Base-by-base conservation (phyloP, 345 rosid species). In the Lagerstroemia speciosa region DNA sequence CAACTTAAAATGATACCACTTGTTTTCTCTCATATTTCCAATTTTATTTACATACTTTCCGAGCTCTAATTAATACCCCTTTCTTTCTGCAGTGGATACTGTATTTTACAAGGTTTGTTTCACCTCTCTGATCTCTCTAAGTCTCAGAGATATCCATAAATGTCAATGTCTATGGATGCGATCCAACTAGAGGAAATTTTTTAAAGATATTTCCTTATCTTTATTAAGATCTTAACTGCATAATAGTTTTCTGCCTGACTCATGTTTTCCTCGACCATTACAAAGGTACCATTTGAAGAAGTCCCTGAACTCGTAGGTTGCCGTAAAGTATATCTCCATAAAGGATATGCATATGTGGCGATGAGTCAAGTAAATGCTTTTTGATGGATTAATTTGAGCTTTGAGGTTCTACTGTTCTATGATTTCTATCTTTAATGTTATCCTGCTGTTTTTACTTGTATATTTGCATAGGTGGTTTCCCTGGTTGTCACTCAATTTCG, bases 211-310 rank as follows among this genome's bases (percentile, higher is more conserved):
- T 19, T 43, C 31, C 2, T 31, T 27, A 50, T 64, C 34, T 32
- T 38, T 29, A 55, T n/a, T 26, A 2, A 1, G 24, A 55, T 6
- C 30, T 14, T 34, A 20, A 52, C 14, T 4, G 24, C 62, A 46
- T 52, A 6, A 27, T 6, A 58, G 3, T 62, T 30, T 53, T 57
- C 37, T 27, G 50, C 7, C 52, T 68, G 41, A 57, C 65, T 58
- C 26, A 48, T n/a, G 36, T 72, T 66, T 58, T 65, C 58, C 63
- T 52, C 69, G 45, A 43, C 71, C 22, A 62, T 48, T 29, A n/a
- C 76, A 81, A 82, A 91, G 98, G 96, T 89, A 36, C 97, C 98
- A 36, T 93, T 91, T 77, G 97, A 93, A 85, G 97, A 89, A 75
- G 99, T 93, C 75, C 93, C 99, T 27, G 97, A 89, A 72, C 96